Percentiles rank a stretch among this genome's conserved stretches.
phyloP scores from a whole-genome alignment of 2,329 filamentous ascomycete species.

The Venturia aucupariae region DNA sequence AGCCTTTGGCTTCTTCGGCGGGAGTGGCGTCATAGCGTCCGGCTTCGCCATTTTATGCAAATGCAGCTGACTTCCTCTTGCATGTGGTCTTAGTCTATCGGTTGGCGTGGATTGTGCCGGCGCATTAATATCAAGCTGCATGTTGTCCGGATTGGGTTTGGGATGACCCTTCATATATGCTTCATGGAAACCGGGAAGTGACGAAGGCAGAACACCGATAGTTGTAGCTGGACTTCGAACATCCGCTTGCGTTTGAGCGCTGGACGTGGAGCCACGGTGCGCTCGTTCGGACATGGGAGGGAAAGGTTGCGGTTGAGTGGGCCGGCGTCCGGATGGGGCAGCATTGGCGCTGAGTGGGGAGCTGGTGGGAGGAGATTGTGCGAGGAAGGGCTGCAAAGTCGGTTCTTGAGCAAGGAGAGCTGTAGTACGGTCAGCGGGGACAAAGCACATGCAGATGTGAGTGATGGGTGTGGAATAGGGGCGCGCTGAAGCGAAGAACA shows the following conservation, averaged over 20 bases:
- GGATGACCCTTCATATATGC: conserved; percentile 70
- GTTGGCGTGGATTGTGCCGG: conserved; percentile 28
- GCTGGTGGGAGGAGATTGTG: conserved; percentile 41
- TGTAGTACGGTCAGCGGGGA: conserved; percentile 22
- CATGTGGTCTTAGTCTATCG: conserved; percentile 71
- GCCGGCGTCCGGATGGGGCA: background rate
- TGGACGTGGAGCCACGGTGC: conserved; percentile 36
- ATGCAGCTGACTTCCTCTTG: conserved; percentile 54
- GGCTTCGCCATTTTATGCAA: conserved; percentile 50
- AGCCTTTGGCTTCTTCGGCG: conserved; percentile 63
- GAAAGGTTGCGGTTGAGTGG: conserved; percentile 15
- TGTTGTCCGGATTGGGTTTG: conserved; percentile 20
- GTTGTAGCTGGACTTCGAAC: conserved; percentile 53
- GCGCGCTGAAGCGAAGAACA: background rate
- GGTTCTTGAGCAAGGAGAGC: conserved; percentile 46
- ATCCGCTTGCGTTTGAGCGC: conserved; percentile 28
- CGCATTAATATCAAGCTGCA: conserved; percentile 31
- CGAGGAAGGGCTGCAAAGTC: conserved; percentile 45
- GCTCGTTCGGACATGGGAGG: conserved; percentile 27
- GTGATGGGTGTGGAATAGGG: background rate
- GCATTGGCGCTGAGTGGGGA: background rate
- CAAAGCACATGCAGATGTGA: conserved; percentile 14
- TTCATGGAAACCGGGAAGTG: conserved; percentile 80
- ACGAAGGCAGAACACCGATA: conserved; percentile 84
- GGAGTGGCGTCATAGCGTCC: conserved; percentile 46